These are phyloP conservation scores for Metschnikowia lochheadii DNA, from an alignment of 805 yeast species.

Conservation along the genomic window DNA sequence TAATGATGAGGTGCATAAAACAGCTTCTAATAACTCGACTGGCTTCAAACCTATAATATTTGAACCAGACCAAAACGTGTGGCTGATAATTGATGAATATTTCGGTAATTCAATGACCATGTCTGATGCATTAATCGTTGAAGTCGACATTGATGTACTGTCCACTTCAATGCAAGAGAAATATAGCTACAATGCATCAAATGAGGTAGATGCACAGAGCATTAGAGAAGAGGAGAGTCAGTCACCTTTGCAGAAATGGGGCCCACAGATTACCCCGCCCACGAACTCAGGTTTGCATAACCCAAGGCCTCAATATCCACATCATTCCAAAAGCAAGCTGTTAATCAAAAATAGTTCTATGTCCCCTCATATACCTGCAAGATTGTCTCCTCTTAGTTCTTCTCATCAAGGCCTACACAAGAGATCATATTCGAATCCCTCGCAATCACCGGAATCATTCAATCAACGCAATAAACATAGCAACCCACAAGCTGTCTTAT, in stretches of 20 bases:
- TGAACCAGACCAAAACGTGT: constrained; percentile 61
- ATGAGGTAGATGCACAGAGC: neutral
- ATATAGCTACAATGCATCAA: neutral
- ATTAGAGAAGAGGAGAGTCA: neutral
- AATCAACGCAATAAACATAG: constrained; percentile 8
- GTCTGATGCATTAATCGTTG: constrained; percentile 61
- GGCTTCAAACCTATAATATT: constrained; percentile 17
- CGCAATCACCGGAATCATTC: constrained; percentile 18
- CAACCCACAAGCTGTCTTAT: constrained; percentile 44
- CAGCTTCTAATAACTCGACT: neutral
- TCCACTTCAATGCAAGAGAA: neutral
- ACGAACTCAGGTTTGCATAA: constrained; percentile 21
- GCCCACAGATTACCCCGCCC: neutral
- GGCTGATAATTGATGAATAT: constrained; percentile 52
- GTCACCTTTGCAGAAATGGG: constrained; percentile 4
- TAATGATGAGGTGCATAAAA: constrained; percentile 2
- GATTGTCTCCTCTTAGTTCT: constrained; percentile 3
- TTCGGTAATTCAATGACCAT: constrained; percentile 68
- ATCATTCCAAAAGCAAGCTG: constrained; percentile 9
- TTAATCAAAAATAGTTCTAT: constrained; percentile 9
- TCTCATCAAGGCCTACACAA: constrained; percentile 18
- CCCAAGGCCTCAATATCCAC: constrained; percentile 33
- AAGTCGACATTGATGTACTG: constrained; percentile 15
- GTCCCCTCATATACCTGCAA: constrained; percentile 7
- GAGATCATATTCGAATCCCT: constrained; percentile 35